Evolutionary conservation across 768 basidiomycete genomes (phyloP).

Genomic region (Rhizopogon salebrosus): DNA sequence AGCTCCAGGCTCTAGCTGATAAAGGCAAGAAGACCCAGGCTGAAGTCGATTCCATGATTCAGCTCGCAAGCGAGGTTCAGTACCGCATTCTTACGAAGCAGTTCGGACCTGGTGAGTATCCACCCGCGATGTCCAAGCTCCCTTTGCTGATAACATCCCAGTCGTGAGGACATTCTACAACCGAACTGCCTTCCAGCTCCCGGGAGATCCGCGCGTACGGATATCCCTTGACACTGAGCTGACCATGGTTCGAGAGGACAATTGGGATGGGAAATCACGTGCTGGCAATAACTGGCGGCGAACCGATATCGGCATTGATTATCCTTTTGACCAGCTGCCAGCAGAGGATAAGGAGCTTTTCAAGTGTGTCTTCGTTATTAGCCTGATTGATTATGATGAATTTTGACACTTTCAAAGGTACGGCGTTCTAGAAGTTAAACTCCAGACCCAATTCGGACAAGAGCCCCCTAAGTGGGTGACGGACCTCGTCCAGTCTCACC

Average conservation of each 20-base stretch:
- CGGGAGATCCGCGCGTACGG: slow-evolving; percentile 96
- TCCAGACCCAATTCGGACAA: slow-evolving; percentile 94
- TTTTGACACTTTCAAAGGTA: slow-evolving; percentile 40
- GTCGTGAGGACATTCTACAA: slow-evolving; percentile 98
- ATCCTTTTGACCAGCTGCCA: slow-evolving; percentile 76
- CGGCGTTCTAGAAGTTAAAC: slow-evolving; percentile 94
- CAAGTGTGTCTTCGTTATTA: slow-evolving; percentile 46
- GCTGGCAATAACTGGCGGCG: slow-evolving; percentile 89
- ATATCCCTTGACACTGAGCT: slow-evolving; percentile 98
- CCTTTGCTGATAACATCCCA: slow-evolving; percentile 23
- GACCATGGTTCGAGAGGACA: slow-evolving; percentile 91
- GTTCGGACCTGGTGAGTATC: slow-evolving; percentile 68
- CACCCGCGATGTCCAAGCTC: not conserved
- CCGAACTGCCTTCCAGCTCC: slow-evolving; percentile 97
- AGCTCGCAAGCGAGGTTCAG: slow-evolving; percentile 95
- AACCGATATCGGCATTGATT: slow-evolving; percentile 88
- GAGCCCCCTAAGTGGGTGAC: slow-evolving; percentile 95
- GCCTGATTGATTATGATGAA: not conserved
- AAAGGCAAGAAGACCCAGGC: slow-evolving; percentile 91
- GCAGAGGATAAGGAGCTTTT: slow-evolving; percentile 87
- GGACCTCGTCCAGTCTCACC: slow-evolving; percentile 90
- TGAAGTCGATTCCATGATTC: slow-evolving; percentile 92
- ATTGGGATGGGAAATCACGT: slow-evolving; percentile 84
- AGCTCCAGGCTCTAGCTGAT: slow-evolving; percentile 80
- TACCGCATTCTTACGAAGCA: slow-evolving; percentile 81